Percentiles rank a stretch among this genome's conserved stretches.
Evolutionary conservation across 2,329 filamentous ascomycete species (phyloP).

Genomic region (Diaporthe caulivora): DNA sequence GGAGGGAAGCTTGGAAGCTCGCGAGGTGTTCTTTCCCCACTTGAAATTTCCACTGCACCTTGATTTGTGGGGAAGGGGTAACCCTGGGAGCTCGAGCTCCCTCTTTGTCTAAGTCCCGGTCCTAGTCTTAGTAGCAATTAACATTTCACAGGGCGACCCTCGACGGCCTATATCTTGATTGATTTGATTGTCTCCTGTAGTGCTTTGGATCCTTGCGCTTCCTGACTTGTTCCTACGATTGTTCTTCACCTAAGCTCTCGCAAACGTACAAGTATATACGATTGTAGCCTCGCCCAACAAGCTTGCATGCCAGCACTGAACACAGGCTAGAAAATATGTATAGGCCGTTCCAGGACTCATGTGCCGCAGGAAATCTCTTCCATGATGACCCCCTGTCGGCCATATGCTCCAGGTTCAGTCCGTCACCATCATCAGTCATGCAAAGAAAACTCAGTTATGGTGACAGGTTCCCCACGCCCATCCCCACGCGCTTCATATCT

Average conservation of each 20-base stretch:
- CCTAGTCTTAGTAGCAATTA: background rate
- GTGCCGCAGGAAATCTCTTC: no score
- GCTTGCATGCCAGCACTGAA: background rate
- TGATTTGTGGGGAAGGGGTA: conserved; percentile 28
- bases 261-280: no score
- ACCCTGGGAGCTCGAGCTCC: conserved; percentile 6
- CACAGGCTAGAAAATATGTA: background rate
- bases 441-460: background rate
- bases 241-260: background rate
- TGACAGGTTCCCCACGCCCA: background rate
- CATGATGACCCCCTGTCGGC: background rate
- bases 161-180: background rate
- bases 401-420: background rate
- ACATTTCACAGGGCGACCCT: background rate
- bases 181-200: background rate
- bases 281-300: background rate
- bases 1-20: conserved; percentile 27
- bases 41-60: conserved; percentile 26
- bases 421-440: background rate
- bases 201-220: background rate
- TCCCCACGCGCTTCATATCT: background rate
- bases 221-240: background rate
- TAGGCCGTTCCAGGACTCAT: background rate
- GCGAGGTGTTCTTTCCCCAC: conserved; percentile 26
- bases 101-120: background rate